Conservation (phyloP, 1,139 yeast genomes). For the Lodderomyces margitis region DNA sequence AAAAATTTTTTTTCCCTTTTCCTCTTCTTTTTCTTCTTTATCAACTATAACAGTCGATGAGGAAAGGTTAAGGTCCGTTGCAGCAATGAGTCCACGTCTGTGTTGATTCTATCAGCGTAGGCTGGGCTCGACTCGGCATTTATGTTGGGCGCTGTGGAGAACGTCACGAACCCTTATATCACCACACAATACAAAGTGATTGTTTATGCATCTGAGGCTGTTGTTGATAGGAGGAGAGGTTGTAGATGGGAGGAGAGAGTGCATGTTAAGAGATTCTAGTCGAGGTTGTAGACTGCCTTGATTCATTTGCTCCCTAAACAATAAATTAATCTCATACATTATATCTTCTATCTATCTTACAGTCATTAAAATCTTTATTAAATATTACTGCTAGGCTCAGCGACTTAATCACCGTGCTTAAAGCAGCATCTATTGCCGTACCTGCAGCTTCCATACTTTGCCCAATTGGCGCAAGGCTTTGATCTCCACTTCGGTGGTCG, state of each 20-base stretch:
- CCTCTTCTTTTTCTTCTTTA: slow-evolving; percentile 23
- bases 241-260: not conserved
- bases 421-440: slow-evolving; percentile 92
- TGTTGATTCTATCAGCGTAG: not conserved
- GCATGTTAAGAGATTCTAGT: too few species aligned
- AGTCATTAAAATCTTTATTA: not conserved
- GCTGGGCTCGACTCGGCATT: slow-evolving; percentile 16
- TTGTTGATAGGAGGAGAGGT: slow-evolving; percentile 3
- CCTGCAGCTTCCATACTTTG: slow-evolving; percentile 76
- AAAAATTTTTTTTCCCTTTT: slow-evolving; percentile 13
- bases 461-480: slow-evolving; percentile 89
- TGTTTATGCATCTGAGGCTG: slow-evolving; percentile 31
- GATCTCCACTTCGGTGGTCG: slow-evolving; percentile 88
- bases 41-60: slow-evolving; percentile 72
- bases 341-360: not conserved
- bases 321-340: not conserved
- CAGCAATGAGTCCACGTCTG: slow-evolving; percentile 25
- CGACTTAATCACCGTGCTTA: slow-evolving; percentile 65
- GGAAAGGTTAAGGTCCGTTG: slow-evolving; percentile 50
- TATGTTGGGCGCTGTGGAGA: slow-evolving; percentile 32
- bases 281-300: too few species aligned
- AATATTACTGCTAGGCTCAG: not conserved
- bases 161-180: slow-evolving; percentile 27
- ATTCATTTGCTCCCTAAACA: not conserved
- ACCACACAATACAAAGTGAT: slow-evolving; percentile 32